These are phyloP conservation scores for Pelargonium citronellum DNA, from an alignment of 441 rosid genomes.

Conservation along the genomic window DNA sequence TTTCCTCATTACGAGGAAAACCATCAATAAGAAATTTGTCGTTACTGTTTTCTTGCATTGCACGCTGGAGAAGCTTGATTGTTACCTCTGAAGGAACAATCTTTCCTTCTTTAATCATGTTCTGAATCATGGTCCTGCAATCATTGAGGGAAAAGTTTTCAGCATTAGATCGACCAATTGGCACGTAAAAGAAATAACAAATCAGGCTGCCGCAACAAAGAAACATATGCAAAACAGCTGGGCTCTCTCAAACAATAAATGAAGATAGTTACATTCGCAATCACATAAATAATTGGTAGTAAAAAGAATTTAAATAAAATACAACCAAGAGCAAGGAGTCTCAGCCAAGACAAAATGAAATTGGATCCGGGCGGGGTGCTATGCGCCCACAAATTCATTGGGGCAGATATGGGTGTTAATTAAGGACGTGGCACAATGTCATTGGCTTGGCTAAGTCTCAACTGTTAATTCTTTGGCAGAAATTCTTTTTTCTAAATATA, in stretches of 20 bases:
- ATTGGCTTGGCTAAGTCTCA: too few relatives aligned
- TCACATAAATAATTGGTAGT: neutral
- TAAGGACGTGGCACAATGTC: too few relatives aligned
- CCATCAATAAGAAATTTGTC: slow-evolving; percentile 87
- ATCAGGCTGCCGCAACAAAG: neutral
- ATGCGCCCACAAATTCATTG: too few relatives aligned
- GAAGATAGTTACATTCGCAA: neutral
- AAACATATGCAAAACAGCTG: neutral
- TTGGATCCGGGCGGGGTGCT: too few relatives aligned
- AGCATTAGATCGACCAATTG: neutral
- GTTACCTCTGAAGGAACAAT: slow-evolving; percentile 94
- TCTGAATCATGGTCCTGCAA: slow-evolving; percentile 73
- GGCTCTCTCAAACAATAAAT: too few relatives aligned
- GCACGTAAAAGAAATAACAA: neutral
- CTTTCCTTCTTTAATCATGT: slow-evolving; percentile 77
- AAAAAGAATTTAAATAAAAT: neutral
- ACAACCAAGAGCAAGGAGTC: too few relatives aligned
- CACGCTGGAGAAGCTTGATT: slow-evolving; percentile 72
- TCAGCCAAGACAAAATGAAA: too few relatives aligned
- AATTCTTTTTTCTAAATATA: neutral
- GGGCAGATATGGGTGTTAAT: too few relatives aligned
- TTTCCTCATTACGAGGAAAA: slow-evolving; percentile 89
- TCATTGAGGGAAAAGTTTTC: neutral
- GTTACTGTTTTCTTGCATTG: slow-evolving; percentile 62
- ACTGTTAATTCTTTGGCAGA: too few relatives aligned